Evolutionary conservation across 192 early-diverging fungal species (phyloP).

Genomic region (Coemansia sp.): DNA sequence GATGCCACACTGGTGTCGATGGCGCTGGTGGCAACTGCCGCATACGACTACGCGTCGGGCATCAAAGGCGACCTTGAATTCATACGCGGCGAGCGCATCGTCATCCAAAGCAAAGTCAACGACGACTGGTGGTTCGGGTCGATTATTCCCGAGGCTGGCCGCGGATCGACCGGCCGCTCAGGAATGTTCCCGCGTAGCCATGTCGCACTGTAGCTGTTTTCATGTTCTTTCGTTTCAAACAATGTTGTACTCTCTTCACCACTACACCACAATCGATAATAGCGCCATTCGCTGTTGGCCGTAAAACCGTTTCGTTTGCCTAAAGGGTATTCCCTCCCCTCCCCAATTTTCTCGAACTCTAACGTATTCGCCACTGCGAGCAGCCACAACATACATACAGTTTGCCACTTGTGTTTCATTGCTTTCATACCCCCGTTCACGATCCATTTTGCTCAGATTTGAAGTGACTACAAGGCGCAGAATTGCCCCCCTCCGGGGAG

Average conservation of each 20-base stretch:
- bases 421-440: no score
- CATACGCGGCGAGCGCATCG: slow-evolving; percentile 46
- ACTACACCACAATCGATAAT: no score
- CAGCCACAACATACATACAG: no score
- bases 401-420: no score
- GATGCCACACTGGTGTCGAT: slow-evolving; percentile 34
- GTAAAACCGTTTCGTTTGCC: no score
- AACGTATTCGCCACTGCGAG: no score
- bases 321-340: no score
- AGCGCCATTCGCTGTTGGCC: no score
- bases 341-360: no score
- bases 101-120: slow-evolving; percentile 52
- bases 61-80: slow-evolving; percentile 55
- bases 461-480: no score
- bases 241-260: not conserved
- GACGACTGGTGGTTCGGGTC: slow-evolving; percentile 57
- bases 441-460: not conserved
- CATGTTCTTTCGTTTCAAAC: slow-evolving; percentile 1
- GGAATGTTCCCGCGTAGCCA: slow-evolving; percentile 57
- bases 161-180: slow-evolving; percentile 45
- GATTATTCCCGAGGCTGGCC: slow-evolving; percentile 38
- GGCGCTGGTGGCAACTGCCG: slow-evolving; percentile 44
- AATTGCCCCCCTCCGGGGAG: no score
- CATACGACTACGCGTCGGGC: slow-evolving; percentile 49
- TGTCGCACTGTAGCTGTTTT: slow-evolving; percentile 22